Evolutionary conservation across 345 rosid genomes (phyloP).

Genomic region (Eutrema yunnanense): DNA sequence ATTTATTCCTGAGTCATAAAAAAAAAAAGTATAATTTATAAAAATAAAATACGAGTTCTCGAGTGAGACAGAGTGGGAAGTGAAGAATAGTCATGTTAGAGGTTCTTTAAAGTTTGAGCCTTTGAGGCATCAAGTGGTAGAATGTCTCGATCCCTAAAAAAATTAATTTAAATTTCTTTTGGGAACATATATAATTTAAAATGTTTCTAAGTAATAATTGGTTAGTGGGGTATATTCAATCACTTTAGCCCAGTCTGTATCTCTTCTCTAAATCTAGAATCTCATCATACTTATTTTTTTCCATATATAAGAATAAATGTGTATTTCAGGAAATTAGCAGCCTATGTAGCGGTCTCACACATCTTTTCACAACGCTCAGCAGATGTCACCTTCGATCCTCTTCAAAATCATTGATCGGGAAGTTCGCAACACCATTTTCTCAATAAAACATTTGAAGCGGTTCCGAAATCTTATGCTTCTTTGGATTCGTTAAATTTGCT

Average conservation of each 20-base stretch:
- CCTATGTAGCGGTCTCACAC: too few species aligned
- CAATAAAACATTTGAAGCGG: too few species aligned
- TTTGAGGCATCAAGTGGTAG: conserved; percentile 13
- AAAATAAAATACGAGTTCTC: too few species aligned
- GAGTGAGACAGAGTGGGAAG: background rate
- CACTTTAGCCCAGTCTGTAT: background rate
- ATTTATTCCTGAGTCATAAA: too few species aligned
- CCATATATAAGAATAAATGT: background rate
- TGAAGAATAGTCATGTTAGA: background rate
- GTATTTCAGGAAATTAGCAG: too few species aligned
- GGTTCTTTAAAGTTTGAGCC: background rate
- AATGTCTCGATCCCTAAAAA: background rate
- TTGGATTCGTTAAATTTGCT: too few species aligned
- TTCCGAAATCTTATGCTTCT: too few species aligned
- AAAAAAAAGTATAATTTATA: too few species aligned
- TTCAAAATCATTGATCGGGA: too few species aligned
- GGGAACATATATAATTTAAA: background rate
- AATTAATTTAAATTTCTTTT: background rate
- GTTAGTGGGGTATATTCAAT: conserved; percentile 19
- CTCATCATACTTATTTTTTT: background rate
- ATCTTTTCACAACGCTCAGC: too few species aligned
- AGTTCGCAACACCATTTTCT: too few species aligned
- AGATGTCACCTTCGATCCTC: too few species aligned
- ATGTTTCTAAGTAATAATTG: conserved; percentile 4
- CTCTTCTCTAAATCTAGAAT: conserved; percentile 1